These are phyloP conservation scores for Hericium erinaceus DNA, from an alignment of 768 basidiomycete genomes.

Conservation along the genomic window DNA sequence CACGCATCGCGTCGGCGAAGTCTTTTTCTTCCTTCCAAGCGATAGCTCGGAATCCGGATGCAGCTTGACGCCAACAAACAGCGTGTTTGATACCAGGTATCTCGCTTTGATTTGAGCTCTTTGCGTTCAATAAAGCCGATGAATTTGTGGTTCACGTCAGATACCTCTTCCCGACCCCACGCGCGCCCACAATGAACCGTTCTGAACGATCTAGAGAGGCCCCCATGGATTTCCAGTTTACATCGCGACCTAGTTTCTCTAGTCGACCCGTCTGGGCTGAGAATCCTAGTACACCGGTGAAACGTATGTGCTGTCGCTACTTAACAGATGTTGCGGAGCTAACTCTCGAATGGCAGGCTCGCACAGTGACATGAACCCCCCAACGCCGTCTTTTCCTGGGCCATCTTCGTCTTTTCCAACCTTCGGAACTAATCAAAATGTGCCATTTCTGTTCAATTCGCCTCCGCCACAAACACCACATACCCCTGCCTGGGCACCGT, in stretches of 20 bases:
- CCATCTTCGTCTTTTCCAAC: conserved; percentile 30
- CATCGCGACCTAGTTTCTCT: conserved; percentile 45
- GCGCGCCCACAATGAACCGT: neutral
- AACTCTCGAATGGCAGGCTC: conserved; percentile 34
- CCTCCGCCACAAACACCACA: conserved; percentile 33
- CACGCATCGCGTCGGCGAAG: neutral
- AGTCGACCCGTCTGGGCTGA: conserved; percentile 47
- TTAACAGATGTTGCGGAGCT: conserved; percentile 20
- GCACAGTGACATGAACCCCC: conserved; percentile 33
- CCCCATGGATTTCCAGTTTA: conserved; percentile 88
- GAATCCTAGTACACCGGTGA: conserved; percentile 49
- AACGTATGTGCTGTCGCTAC: conserved; percentile 40
- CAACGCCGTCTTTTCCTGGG: conserved; percentile 17
- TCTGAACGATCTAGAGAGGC: conserved; percentile 59
- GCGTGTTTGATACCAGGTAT: too few relatives aligned
- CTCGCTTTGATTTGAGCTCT: too few relatives aligned
- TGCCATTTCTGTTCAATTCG: conserved; percentile 66
- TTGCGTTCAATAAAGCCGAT: too few relatives aligned
- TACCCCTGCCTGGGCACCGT: conserved; percentile 58
- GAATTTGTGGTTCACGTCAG: too few relatives aligned
- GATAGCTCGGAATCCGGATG: too few relatives aligned
- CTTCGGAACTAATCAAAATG: conserved; percentile 57
- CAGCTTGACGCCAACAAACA: too few relatives aligned
- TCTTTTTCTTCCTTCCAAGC: too few relatives aligned
- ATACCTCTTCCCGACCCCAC: too few relatives aligned